Conservation (phyloP, 768 basidiomycete genomes). For the Podaxis sp. region DNA sequence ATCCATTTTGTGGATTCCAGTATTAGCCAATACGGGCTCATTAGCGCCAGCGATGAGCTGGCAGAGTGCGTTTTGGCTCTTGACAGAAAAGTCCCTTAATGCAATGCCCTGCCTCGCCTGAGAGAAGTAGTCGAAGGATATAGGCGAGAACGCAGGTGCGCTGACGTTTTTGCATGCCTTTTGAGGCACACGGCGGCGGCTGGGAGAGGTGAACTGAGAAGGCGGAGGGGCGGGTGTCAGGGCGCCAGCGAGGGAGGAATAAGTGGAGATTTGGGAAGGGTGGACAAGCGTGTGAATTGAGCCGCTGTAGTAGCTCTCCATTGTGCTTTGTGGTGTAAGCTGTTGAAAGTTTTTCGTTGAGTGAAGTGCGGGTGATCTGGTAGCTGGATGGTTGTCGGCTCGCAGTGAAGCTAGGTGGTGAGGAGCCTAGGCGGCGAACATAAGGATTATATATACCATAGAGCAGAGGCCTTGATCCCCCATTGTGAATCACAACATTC, state of each 20-base stretch:
- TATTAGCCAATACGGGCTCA: conserved; percentile 6
- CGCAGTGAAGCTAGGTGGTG: conserved; percentile 10
- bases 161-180: conserved; percentile 8
- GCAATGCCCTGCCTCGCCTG: conserved; percentile 15
- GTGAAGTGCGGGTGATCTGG: background rate
- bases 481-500: conserved; percentile 10
- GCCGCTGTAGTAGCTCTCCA: conserved; percentile 5
- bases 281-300: conserved; percentile 14
- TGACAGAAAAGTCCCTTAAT: conserved; percentile 9
- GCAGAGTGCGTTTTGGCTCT: conserved; percentile 5
- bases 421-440: background rate
- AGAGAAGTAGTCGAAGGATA: conserved; percentile 14
- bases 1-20: conserved; percentile 7
- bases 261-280: conserved; percentile 14
- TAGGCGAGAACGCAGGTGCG: background rate
- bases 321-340: background rate
- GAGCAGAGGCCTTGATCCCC: conserved; percentile 1
- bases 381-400: background rate
- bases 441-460: conserved; percentile 4
- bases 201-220: conserved; percentile 13
- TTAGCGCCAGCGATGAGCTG: conserved; percentile 17
- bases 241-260: conserved; percentile 15
- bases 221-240: conserved; percentile 11
- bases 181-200: conserved; percentile 10
- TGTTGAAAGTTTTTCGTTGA: background rate